These are phyloP conservation scores for Capronia epimyces DNA, from an alignment of 2,329 filamentous ascomycete species.

Conservation along the genomic window DNA sequence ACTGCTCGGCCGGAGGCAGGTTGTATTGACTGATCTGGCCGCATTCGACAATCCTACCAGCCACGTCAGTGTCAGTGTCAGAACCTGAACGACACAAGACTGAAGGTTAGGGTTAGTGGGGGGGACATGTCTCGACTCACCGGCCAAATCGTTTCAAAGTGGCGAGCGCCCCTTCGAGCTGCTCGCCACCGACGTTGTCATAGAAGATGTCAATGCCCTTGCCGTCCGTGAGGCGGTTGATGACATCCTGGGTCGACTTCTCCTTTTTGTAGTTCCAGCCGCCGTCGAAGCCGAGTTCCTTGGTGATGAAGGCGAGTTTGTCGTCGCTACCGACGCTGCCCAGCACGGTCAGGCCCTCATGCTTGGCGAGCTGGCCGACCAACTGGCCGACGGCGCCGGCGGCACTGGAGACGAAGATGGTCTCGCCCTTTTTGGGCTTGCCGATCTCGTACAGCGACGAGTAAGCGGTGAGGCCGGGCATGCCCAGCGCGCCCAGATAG, in stretches of 20 bases:
- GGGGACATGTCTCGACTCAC: conserved; percentile 13
- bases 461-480: conserved; percentile 73
- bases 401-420: conserved; percentile 75
- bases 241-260: conserved; percentile 56
- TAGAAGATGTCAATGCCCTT: conserved; percentile 79
- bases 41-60: conserved; percentile 20
- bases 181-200: conserved; percentile 71
- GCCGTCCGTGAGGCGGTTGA: conserved; percentile 62
- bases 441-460: conserved; percentile 69
- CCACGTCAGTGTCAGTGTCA: neutral
- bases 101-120: too few species aligned
- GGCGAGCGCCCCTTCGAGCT: conserved; percentile 51
- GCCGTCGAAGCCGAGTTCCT: conserved; percentile 64
- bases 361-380: conserved; percentile 78
- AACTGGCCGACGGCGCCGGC: conserved; percentile 77
- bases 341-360: conserved; percentile 71
- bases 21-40: conserved; percentile 70
- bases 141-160: conserved; percentile 61
- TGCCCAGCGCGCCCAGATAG: conserved; percentile 72
- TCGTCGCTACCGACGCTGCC: conserved; percentile 74
- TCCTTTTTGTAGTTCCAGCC: conserved; percentile 90
- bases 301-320: conserved; percentile 69
- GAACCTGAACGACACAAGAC: too few species aligned
- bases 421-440: conserved; percentile 69
- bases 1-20: conserved; percentile 49